phyloP scores from a whole-genome alignment of 345 rosid genomes.

The Dovyalis caffra region DNA sequence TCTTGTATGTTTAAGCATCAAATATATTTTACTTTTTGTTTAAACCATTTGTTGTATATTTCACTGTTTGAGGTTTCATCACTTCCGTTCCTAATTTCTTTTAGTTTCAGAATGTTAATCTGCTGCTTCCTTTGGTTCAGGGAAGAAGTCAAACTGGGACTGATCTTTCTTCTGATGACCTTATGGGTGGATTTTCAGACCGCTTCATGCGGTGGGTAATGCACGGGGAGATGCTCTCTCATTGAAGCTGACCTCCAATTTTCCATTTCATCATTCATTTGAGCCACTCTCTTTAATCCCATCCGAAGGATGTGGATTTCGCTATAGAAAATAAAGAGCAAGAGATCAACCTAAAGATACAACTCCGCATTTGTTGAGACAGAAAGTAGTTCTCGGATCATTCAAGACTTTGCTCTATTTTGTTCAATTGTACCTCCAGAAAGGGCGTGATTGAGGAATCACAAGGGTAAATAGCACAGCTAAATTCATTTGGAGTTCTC shows the following conservation, averaged over 20 bases:
- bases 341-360: constrained; percentile 9
- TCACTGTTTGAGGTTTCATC: background rate
- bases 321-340: constrained; percentile 14
- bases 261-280: constrained; percentile 13
- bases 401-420: background rate
- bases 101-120: background rate
- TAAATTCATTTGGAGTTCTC: constrained; percentile 20
- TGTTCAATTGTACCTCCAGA: constrained; percentile 6
- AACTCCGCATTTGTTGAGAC: constrained; percentile 3
- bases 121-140: constrained; percentile 26
- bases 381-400: background rate
- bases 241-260: constrained; percentile 5
- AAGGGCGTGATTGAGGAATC: constrained; percentile 8
- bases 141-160: constrained; percentile 34
- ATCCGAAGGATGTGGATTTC: constrained; percentile 56
- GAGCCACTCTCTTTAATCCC: constrained; percentile 27
- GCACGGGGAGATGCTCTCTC: constrained; percentile 48
- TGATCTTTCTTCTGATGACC: constrained; percentile 9
- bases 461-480: constrained; percentile 16
- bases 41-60: background rate
- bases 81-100: background rate
- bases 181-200: constrained; percentile 36
- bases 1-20: background rate
- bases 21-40: background rate
- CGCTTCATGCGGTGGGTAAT: constrained; percentile 68